phyloP scores from a whole-genome alignment of 176 grass and related monocot genomes.

The Oryza nivara region DNA sequence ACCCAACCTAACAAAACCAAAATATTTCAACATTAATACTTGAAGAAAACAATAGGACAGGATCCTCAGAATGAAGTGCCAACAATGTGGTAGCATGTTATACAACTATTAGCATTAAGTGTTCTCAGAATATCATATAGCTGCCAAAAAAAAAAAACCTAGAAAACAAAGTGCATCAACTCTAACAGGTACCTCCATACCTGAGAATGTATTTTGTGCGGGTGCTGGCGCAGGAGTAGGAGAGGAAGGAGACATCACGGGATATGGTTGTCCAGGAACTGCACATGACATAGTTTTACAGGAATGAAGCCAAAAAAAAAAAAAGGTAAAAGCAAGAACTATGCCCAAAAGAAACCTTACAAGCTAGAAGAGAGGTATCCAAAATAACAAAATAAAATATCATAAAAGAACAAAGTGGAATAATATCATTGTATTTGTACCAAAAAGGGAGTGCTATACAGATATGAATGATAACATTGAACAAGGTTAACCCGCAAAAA shows the following conservation, averaged over 20 bases:
- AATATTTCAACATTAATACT: background rate
- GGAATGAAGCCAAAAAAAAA: background rate
- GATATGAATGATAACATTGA: background rate
- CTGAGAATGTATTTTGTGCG: slow-evolving; percentile 52
- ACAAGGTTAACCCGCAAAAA: slow-evolving; percentile 6
- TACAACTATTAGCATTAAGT: background rate
- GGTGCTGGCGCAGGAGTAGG: slow-evolving; percentile 60
- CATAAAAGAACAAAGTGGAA: background rate
- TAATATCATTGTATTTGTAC: background rate
- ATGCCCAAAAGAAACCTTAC: slow-evolving; percentile 7
- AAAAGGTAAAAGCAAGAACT: background rate
- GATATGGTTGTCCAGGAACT: slow-evolving; percentile 82
- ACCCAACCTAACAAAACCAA: slow-evolving; percentile 1
- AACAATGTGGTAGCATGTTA: background rate
- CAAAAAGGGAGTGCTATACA: background rate
- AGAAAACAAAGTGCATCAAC: background rate
- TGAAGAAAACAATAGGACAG: background rate
- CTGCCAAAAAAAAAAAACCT: background rate
- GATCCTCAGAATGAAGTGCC: background rate
- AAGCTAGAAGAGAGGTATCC: background rate
- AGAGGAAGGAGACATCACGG: slow-evolving; percentile 38
- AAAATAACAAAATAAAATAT: background rate
- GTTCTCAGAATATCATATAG: slow-evolving; percentile 11
- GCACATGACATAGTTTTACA: slow-evolving; percentile 42
- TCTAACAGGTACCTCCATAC: slow-evolving; percentile 41